Percentiles rank a stretch among this genome's conserved stretches.
Evolutionary conservation across 257 asterid genomes (phyloP).

Genomic region (Plantago ovata): DNA sequence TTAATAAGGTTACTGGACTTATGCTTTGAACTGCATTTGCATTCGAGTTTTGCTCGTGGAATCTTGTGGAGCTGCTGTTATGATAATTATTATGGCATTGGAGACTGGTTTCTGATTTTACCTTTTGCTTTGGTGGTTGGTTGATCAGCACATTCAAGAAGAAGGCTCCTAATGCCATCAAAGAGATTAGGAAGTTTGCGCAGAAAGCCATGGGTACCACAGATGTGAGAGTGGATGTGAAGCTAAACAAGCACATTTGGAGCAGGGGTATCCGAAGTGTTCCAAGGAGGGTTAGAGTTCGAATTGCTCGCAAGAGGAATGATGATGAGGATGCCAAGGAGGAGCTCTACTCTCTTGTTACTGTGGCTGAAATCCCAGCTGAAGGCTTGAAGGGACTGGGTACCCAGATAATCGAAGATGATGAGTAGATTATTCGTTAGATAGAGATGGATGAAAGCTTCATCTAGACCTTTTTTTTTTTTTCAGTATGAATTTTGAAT

Average conservation of each 20-base stretch:
- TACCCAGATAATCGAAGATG: slow-evolving; percentile 50
- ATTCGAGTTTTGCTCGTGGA: too few species aligned
- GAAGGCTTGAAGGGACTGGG: slow-evolving; percentile 55
- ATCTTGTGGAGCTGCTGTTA: too few species aligned
- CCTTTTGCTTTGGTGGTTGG: too few species aligned
- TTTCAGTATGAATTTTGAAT: neutral
- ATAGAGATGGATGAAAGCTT: too few species aligned
- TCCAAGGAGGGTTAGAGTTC: slow-evolving; percentile 52
- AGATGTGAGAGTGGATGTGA: slow-evolving; percentile 48
- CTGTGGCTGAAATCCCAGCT: slow-evolving; percentile 46
- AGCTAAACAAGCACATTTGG: slow-evolving; percentile 60
- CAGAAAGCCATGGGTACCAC: too few species aligned
- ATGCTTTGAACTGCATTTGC: too few species aligned
- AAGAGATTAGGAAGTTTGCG: too few species aligned
- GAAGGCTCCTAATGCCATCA: slow-evolving; percentile 1
- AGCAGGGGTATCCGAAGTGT: slow-evolving; percentile 63
- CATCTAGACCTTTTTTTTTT: neutral
- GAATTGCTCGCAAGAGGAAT: slow-evolving; percentile 59
- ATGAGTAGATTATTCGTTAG: slow-evolving; percentile 25
- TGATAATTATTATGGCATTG: too few species aligned
- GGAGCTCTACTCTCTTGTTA: slow-evolving; percentile 58
- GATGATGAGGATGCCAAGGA: slow-evolving; percentile 66
- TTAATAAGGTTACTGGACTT: too few species aligned
- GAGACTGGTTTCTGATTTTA: too few species aligned
- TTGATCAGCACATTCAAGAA: too few species aligned